Conservation (phyloP, 2,329 filamentous ascomycete species). For the Arthrobotrys megalospora region DNA sequence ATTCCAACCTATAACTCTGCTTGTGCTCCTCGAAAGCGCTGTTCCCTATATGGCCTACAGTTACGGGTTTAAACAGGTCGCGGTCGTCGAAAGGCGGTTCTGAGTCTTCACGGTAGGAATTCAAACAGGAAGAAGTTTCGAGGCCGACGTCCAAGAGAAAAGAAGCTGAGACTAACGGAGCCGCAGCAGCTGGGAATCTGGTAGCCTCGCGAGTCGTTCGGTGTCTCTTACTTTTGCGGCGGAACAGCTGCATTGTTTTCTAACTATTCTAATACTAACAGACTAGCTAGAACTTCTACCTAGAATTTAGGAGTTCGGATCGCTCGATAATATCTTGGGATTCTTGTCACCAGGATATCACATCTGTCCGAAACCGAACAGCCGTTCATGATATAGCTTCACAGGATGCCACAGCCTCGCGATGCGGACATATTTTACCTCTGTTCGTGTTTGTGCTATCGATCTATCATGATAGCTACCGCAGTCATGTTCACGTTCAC, state of each 20-base stretch:
- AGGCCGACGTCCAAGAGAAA: slow-evolving; percentile 16
- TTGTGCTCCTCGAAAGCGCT: slow-evolving; percentile 9
- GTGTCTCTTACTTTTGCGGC: slow-evolving; percentile 27
- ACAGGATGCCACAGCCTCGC: slow-evolving; percentile 9
- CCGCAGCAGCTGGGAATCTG: slow-evolving; percentile 27
- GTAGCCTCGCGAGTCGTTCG: slow-evolving; percentile 36
- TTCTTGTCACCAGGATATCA: neutral
- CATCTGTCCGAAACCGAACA: neutral
- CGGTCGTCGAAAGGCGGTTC: slow-evolving; percentile 27
- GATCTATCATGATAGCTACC: neutral
- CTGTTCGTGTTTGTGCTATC: neutral
- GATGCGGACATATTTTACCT: neutral
- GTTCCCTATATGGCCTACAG: neutral
- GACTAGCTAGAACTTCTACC: slow-evolving; percentile 13
- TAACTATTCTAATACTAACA: neutral
- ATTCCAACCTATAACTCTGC: slow-evolving; percentile 1
- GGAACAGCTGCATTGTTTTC: slow-evolving; percentile 34
- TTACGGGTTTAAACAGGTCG: slow-evolving; percentile 4
- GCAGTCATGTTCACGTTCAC: neutral
- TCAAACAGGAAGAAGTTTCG: slow-evolving; percentile 9
- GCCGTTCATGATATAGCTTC: neutral
- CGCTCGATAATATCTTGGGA: neutral
- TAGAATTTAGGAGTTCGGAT: neutral
- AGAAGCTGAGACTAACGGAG: slow-evolving; percentile 31
- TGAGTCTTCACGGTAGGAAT: slow-evolving; percentile 6